A percentile compares a stretch with the other conserved stretches of the same genome.
These are phyloP conservation scores for Orobanche coerulescens DNA, from an alignment of 257 asterid species.

Conservation along the genomic window DNA sequence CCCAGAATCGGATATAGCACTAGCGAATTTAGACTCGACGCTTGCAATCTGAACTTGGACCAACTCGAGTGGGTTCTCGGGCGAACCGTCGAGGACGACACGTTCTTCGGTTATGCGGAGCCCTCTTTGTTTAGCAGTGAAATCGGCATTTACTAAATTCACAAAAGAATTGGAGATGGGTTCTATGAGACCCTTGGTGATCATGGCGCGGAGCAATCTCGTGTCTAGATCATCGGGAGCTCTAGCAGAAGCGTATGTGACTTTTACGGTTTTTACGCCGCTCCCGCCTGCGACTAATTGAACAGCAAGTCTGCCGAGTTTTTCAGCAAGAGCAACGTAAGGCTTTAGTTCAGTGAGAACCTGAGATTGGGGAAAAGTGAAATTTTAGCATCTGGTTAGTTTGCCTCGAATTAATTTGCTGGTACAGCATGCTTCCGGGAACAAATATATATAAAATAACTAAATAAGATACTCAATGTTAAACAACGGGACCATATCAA, in stretches of 20 bases:
- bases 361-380: conserved; percentile 29
- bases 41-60: conserved; percentile 75
- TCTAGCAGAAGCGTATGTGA: conserved; percentile 72
- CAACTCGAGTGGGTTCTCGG: conserved; percentile 68
- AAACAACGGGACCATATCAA: background rate
- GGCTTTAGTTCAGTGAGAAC: conserved; percentile 86
- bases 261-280: conserved; percentile 67
- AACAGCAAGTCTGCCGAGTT: conserved; percentile 93
- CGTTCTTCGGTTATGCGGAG: conserved; percentile 71
- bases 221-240: conserved; percentile 94
- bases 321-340: conserved; percentile 73
- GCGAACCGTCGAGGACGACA: conserved; percentile 61
- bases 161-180: conserved; percentile 73
- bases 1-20: conserved; percentile 78
- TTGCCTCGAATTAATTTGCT: no score
- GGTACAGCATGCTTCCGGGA: no score
- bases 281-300: conserved; percentile 86
- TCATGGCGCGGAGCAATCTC: conserved; percentile 86
- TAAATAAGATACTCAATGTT: no score
- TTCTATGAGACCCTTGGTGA: conserved; percentile 86
- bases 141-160: conserved; percentile 85
- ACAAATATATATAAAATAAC: no score
- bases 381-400: no score
- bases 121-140: conserved; percentile 86
- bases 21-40: conserved; percentile 81